Percentiles rank a stretch among this genome's conserved stretches.
Conservation (phyloP, 208 protist genomes). For the Wallacemonas rigidus region DNA sequence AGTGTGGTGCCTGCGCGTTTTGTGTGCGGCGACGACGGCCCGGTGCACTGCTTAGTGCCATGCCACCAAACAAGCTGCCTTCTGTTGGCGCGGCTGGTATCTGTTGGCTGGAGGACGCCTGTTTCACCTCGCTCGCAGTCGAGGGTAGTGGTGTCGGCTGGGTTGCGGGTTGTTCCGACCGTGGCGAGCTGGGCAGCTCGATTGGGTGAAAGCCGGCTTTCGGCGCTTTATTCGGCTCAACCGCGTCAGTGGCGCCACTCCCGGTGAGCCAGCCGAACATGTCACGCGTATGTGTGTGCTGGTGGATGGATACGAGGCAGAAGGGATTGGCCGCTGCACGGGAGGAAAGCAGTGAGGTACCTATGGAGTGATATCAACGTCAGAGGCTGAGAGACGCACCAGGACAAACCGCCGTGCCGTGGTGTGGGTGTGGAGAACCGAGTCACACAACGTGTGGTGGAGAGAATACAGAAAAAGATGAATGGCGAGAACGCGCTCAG, state of each 20-base stretch:
- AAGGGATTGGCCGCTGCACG: no score
- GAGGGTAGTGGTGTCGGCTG: not conserved
- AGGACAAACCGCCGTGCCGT: no score
- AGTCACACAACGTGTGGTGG: not conserved
- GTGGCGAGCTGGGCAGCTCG: slow-evolving; percentile 13
- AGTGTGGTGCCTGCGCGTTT: not conserved
- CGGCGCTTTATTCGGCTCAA: not conserved
- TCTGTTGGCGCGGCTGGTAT: not conserved
- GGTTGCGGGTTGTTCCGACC: not conserved
- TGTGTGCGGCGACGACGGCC: not conserved
- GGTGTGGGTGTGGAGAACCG: no score
- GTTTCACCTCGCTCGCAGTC: not conserved
- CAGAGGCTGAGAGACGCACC: no score
- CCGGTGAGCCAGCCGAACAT: slow-evolving; percentile 41
- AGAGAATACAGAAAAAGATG: slow-evolving; percentile 17
- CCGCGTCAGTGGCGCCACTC: not conserved
- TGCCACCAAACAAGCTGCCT: slow-evolving; percentile 15
- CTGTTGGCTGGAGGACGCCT: not conserved
- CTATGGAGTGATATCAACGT: no score
- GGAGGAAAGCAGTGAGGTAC: no score
- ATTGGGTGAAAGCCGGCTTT: slow-evolving; percentile 22
- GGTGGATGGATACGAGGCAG: no score
- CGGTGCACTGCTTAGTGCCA: not conserved
- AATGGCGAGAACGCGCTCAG: not conserved
- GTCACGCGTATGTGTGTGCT: not conserved